phyloP scores from a whole-genome alignment of 345 rosid species.

The Arabidopsis thaliana region DNA sequence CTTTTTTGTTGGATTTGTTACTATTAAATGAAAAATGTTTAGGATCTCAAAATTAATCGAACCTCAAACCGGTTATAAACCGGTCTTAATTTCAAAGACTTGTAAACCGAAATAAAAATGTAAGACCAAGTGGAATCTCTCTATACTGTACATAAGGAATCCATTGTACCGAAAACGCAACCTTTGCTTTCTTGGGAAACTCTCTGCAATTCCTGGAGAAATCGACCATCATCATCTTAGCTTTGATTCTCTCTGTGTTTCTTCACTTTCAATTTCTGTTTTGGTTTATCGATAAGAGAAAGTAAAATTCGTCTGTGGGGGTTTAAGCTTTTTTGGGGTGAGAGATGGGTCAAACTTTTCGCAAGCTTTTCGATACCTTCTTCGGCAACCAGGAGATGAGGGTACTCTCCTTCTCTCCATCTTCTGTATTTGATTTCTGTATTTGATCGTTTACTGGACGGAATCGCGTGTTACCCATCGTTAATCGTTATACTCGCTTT shows the following conservation, averaged over 20 bases:
- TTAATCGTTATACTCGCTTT: neutral
- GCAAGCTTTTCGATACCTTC: constrained; percentile 86
- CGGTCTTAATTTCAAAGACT: neutral
- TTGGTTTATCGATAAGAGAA: neutral
- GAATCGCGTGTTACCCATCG: neutral
- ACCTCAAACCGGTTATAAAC: neutral
- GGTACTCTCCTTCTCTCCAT: constrained; percentile 50
- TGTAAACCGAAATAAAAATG: constrained; percentile 14
- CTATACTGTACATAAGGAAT: neutral
- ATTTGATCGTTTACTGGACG: neutral
- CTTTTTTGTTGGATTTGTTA: neutral
- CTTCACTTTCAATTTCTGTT: neutral
- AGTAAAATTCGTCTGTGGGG: neutral
- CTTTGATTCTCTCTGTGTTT: constrained; percentile 13
- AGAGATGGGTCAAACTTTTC: constrained; percentile 85
- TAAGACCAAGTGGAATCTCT: constrained; percentile 9
- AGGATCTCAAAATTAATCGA: neutral
- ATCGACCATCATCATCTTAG: constrained; percentile 30
- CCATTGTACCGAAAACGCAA: constrained; percentile 37
- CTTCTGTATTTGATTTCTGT: neutral
- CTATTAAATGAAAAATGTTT: neutral
- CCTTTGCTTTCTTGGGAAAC: constrained; percentile 26
- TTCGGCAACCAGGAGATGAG: constrained; percentile 94
- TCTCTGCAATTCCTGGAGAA: constrained; percentile 6
- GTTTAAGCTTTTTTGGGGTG: constrained; percentile 18